phyloP scores from a whole-genome alignment of 106 monocot genomes.

The Allium fistulosum region DNA sequence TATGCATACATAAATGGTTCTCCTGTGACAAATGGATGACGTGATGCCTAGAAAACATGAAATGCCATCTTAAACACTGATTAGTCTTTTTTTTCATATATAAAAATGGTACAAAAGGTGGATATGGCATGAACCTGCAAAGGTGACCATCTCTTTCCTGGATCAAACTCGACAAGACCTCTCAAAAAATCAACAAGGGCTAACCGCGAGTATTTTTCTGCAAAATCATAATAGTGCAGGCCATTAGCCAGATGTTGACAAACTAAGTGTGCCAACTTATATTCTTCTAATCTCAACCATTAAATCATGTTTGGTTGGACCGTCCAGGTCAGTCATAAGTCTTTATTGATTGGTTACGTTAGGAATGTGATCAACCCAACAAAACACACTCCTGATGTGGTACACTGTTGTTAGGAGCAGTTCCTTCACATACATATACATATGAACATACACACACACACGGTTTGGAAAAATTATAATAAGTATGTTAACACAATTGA shows the following conservation, averaged over 20 bases:
- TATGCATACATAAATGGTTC: conserved; percentile 74
- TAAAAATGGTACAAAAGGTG: too few species aligned
- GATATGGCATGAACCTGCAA: conserved; percentile 55
- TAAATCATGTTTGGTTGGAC: too few species aligned
- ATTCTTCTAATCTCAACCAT: not conserved
- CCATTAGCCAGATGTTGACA: not conserved
- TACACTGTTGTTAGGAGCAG: not conserved
- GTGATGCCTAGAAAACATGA: conserved; percentile 59
- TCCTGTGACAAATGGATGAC: conserved; percentile 96
- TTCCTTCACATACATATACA: not conserved
- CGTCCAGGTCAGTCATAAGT: too few species aligned
- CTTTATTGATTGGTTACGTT: too few species aligned
- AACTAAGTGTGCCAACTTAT: not conserved
- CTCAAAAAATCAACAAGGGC: conserved; percentile 88
- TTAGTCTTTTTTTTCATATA: too few species aligned
- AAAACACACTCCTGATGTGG: not conserved
- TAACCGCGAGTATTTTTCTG: conserved; percentile 29
- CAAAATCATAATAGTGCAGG: conserved; percentile 1
- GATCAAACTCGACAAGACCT: conserved; percentile 94
- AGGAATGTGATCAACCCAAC: too few species aligned
- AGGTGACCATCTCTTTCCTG: conserved; percentile 90
- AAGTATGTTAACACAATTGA: not conserved
- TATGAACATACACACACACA: not conserved
- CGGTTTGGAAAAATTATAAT: not conserved
- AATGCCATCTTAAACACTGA: too few species aligned